Base-by-base conservation (phyloP, 2,329 filamentous ascomycete species). In the Phialophora expanda region DNA sequence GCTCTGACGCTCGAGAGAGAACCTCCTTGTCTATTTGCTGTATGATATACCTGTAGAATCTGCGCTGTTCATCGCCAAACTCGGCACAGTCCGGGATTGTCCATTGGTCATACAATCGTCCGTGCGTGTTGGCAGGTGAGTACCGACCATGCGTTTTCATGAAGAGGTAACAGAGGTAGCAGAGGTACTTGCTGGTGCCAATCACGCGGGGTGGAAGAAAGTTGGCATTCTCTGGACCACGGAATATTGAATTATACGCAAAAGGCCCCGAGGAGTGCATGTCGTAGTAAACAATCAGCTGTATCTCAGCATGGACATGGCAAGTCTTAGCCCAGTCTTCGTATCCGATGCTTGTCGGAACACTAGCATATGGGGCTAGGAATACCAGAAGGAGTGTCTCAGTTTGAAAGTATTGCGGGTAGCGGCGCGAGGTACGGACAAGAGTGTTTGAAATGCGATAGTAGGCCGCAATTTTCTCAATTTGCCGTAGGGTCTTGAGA, bases 101-200 rank as follows among this genome's bases (percentile, higher is more conserved):
- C 71, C 71, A 73, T 60, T 70, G 70, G 55, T 72, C 66, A 56
- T 72, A 72, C 14, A 73, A 65, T 34, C 70, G 51, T 8, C 71
- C 71, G 63, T 72, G 70, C 20, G 71, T 73, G 56, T 61, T 66
- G 6, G 69, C 44, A 38, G 64, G 56, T 14, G 62, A 44, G 41
- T 64, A 71, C 28, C 58, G 30, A 38, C 65, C 57, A 51, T 71
- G 69, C 20, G 48, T 34, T 30, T 61, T 70, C 56, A 72, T 61
- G 57, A 71, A 72, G 14, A 72, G 68, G 54, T 69, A 66, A 57
- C 71, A 73, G 22, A 73, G 62, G 60, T 69, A 73, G 65, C 71
- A 73, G 28, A 66, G 64, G 34, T 66, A 65, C 53, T 73, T 72
- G 58, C 66, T 70, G 34, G 71, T 69, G 56, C 71, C 70, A 24